These are phyloP conservation scores for Cystoisospora suis DNA, from an alignment of 169 alveolate species.

Conservation along the genomic window DNA sequence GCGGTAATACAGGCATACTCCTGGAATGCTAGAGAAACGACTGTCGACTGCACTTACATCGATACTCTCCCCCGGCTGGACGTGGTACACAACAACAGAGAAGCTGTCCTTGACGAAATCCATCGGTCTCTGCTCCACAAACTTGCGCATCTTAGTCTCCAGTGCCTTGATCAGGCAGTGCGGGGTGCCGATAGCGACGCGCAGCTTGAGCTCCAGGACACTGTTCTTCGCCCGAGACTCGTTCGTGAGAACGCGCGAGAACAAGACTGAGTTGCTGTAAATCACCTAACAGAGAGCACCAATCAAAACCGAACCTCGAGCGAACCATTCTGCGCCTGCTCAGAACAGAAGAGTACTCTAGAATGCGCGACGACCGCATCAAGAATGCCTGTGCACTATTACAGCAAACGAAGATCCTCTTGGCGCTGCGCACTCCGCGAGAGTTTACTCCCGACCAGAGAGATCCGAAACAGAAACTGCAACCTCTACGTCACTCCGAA, in stretches of 20 bases:
- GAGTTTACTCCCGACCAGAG: too few species aligned
- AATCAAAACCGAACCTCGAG: neutral
- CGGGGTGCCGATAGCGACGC: slow-evolving; percentile 50
- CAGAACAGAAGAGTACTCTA: too few species aligned
- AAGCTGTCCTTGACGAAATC: slow-evolving; percentile 61
- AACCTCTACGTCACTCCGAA: too few species aligned
- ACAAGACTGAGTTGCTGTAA: slow-evolving; percentile 57
- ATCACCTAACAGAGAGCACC: slow-evolving; percentile 35
- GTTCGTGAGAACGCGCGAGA: slow-evolving; percentile 45
- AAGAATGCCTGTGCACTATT: too few species aligned
- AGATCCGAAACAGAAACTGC: too few species aligned
- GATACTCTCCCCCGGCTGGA: slow-evolving; percentile 64
- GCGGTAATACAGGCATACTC: too few species aligned
- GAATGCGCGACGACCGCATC: too few species aligned
- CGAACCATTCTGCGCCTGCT: too few species aligned
- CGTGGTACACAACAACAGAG: slow-evolving; percentile 39
- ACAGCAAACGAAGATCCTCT: too few species aligned
- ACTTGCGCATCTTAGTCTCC: slow-evolving; percentile 55
- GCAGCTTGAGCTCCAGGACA: slow-evolving; percentile 39
- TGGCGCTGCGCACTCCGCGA: too few species aligned
- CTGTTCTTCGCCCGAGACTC: slow-evolving; percentile 58
- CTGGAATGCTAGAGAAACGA: neutral
- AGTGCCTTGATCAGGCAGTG: slow-evolving; percentile 24
- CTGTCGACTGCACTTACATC: slow-evolving; percentile 33
- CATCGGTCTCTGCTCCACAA: slow-evolving; percentile 56